Evolutionary conservation across 2,329 filamentous ascomycete genomes (phyloP).

Genomic region (Neofusicoccum sp.): DNA sequence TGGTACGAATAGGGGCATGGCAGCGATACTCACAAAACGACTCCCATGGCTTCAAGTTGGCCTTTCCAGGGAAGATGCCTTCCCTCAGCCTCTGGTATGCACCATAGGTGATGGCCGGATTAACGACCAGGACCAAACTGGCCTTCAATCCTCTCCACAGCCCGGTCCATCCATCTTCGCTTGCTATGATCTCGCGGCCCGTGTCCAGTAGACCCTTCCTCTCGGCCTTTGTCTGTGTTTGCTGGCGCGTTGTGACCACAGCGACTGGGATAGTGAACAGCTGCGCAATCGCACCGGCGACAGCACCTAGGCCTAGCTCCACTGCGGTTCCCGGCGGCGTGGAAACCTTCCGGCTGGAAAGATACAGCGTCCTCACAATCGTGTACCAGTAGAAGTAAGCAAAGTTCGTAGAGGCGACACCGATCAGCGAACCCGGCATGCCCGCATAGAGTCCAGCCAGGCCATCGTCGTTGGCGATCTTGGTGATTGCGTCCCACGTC

Average conservation of each 20-base stretch:
- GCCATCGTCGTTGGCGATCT: slow-evolving; percentile 80
- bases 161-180: slow-evolving; percentile 84
- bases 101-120: slow-evolving; percentile 96
- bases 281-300: slow-evolving; percentile 87
- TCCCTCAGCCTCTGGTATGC: slow-evolving; percentile 88
- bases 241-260: slow-evolving; percentile 92
- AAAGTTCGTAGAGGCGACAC: slow-evolving; percentile 96
- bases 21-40: slow-evolving; percentile 72
- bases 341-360: slow-evolving; percentile 56
- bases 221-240: slow-evolving; percentile 82
- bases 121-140: slow-evolving; percentile 90
- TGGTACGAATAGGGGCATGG: neutral
- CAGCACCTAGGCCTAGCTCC: slow-evolving; percentile 80
- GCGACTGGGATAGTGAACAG: slow-evolving; percentile 95
- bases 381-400: slow-evolving; percentile 99
- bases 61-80: slow-evolving; percentile 72
- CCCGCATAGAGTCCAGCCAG: slow-evolving; percentile 81
- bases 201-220: slow-evolving; percentile 85
- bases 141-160: slow-evolving; percentile 96
- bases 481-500: slow-evolving; percentile 82
- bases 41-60: slow-evolving; percentile 75
- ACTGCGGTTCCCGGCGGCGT: slow-evolving; percentile 72
- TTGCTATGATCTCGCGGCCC: slow-evolving; percentile 81
- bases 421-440: slow-evolving; percentile 80
- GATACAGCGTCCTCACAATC: slow-evolving; percentile 76